Evolutionary conservation across 192 early-diverging fungal species (phyloP), one percentile per base, ranked within the genome.

Genomic region (Coemansia sp.): DNA sequence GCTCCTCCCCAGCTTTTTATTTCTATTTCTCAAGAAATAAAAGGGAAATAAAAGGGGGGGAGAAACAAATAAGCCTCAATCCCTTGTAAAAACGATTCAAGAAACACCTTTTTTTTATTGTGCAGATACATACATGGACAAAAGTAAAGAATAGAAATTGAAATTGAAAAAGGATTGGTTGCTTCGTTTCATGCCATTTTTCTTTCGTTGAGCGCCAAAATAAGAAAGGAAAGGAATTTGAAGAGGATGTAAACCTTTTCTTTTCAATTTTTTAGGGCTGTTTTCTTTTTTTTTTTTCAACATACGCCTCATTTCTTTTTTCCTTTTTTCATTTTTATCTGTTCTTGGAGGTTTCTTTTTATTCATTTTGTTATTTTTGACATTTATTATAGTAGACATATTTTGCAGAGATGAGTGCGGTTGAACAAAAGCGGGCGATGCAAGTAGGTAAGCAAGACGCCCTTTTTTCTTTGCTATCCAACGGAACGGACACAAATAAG

Each of bases 361-460:
- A 56, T 56, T 60, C 41, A 45, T 12, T 61, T 42, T 42, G n/a
- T 61, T 16, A 23, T 40, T 61, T 8, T 19, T 60, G 38, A 41
- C 60, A 21, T 40, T 61, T 40, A 10, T 40, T 12, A 43, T 44
- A n/a, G 43, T 61, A 45, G 40, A 50, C n/a, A 16, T 18, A 50
- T 15, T 18, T 32, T 1, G 32, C 32, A 32, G n/a, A 7, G 48
- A 50, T 50, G 48, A 50, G 48, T 16, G 48, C 48, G 48, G 48
- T 50, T 50, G 48, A 50, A 50, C 48, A 16, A 15, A 18, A 50
- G 48, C 48, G 48, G 6, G 19, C 16, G 48, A 50, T 18, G 13
- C 9, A 45, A 50, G 48, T 50, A 18, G 48, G 48, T 50, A 50
- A 50, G 48, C 15, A 4, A 45, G 44, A 32, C 32, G 32, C 32